These are phyloP conservation scores for Trametes villosa DNA, from an alignment of 768 basidiomycete species.

Conservation along the genomic window DNA sequence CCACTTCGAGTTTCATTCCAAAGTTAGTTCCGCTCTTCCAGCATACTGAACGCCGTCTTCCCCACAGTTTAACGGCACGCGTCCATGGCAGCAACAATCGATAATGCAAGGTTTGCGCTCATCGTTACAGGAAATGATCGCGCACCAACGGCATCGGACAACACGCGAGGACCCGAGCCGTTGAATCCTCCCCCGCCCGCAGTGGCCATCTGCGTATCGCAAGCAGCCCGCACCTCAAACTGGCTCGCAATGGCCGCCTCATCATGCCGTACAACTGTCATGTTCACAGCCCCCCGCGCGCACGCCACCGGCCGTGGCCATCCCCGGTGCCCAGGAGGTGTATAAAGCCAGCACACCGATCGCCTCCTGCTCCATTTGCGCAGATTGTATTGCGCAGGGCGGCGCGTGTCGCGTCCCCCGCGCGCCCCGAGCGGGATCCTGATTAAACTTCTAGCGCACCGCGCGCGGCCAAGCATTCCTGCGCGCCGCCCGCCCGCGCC, in stretches of 20 bases:
- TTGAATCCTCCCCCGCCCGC: background rate
- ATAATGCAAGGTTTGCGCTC: conserved; percentile 7
- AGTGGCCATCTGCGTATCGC: background rate
- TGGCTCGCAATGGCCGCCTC: background rate
- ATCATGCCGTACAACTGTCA: conserved; percentile 11
- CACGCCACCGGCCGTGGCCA: background rate
- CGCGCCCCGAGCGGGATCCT: conserved; percentile 4
- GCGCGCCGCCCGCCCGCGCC: background rate
- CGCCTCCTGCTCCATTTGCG: background rate
- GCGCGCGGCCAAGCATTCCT: conserved; percentile 3
- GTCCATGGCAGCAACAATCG: background rate
- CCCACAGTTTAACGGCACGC: conserved; percentile 1
- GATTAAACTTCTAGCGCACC: conserved; percentile 19
- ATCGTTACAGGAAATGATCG: background rate
- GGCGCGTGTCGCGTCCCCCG: background rate
- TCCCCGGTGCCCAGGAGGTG: background rate
- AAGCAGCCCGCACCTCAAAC: background rate
- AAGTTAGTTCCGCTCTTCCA: conserved; percentile 10
- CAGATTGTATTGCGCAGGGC: background rate
- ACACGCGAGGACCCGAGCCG: background rate
- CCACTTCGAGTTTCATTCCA: background rate
- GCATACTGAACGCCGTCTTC: conserved; percentile 2
- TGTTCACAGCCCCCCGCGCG: background rate
- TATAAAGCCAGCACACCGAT: conserved; percentile 4
- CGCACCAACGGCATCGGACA: background rate